Conservation (phyloP, 1,139 yeast genomes). For the Sugiyamaella castrensis region DNA sequence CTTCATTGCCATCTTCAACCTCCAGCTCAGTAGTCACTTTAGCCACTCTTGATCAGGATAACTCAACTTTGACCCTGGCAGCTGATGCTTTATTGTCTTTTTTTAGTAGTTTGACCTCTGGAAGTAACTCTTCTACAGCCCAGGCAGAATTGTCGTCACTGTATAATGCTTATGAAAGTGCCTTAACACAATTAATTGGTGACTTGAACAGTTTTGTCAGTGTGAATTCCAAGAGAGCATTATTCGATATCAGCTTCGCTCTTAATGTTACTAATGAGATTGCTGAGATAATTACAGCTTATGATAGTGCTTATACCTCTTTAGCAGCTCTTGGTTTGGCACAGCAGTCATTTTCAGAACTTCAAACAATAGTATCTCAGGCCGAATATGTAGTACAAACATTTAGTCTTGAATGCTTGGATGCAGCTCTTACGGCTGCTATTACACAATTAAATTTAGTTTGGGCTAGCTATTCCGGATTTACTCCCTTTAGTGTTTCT, state of each 20-base stretch:
- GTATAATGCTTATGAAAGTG: not conserved
- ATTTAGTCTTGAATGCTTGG: slow-evolving; percentile 1
- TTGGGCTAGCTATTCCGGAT: not conserved
- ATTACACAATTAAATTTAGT: slow-evolving; percentile 1
- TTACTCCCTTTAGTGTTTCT: not conserved
- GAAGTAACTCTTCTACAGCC: too few relatives aligned
- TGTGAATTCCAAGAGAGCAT: slow-evolving; percentile 1
- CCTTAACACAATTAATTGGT: not conserved
- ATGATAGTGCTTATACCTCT: not conserved
- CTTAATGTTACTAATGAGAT: slow-evolving; percentile 6
- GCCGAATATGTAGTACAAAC: not conserved
- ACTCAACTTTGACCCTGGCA: slow-evolving; percentile 1
- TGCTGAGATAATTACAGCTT: slow-evolving; percentile 5
- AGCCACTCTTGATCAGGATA: not conserved
- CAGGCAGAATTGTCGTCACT: slow-evolving; percentile 1
- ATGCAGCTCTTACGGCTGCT: not conserved
- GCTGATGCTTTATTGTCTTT: not conserved
- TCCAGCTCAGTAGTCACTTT: not conserved
- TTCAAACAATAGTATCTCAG: not conserved
- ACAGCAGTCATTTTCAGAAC: not conserved
- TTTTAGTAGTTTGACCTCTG: too few relatives aligned
- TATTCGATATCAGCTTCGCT: not conserved
- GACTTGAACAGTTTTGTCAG: slow-evolving; percentile 4
- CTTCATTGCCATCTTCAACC: not conserved
- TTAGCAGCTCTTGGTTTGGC: not conserved